These are phyloP conservation scores for Aphanomyces stellatus DNA, from an alignment of 352 stramenopile species.

Conservation along the genomic window DNA sequence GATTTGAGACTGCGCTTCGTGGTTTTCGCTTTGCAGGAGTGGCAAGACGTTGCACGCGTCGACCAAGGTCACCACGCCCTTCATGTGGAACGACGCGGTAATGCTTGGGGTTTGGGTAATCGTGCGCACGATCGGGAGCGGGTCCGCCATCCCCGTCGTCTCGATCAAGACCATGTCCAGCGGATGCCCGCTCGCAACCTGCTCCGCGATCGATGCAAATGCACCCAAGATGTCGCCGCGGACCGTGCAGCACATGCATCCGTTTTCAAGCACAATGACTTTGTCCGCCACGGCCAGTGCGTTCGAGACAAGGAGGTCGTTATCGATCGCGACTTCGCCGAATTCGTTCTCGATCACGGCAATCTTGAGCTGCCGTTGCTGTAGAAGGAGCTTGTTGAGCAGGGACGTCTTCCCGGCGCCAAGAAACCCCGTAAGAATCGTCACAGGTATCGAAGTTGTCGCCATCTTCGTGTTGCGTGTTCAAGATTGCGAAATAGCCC, in stretches of 20 bases:
- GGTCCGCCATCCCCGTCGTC: constrained; percentile 85
- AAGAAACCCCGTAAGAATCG: constrained; percentile 89
- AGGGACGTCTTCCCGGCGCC: constrained; percentile 93
- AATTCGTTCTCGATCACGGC: constrained; percentile 98
- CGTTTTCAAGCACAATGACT: constrained; percentile 91
- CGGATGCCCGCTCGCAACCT: constrained; percentile 20
- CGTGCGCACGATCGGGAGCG: constrained; percentile 84
- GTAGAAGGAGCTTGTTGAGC: constrained; percentile 90
- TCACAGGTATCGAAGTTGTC: constrained; percentile 48
- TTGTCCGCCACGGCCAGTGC: constrained; percentile 49
- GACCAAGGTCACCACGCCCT: constrained; percentile 93
- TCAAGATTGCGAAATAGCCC: background rate
- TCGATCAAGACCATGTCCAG: constrained; percentile 84
- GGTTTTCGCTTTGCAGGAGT: constrained; percentile 51
- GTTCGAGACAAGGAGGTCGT: constrained; percentile 72
- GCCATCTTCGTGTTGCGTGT: background rate
- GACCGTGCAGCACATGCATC: constrained; percentile 95
- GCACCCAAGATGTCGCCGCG: constrained; percentile 78
- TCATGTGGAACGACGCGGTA: constrained; percentile 62
- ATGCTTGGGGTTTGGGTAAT: constrained; percentile 91
- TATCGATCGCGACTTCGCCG: constrained; percentile 87
- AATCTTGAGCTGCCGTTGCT: constrained; percentile 86
- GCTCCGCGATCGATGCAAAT: constrained; percentile 20
- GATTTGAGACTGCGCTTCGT: constrained; percentile 92
- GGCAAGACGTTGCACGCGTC: constrained; percentile 91